Conservation (phyloP, 805 yeast species). For the Komagataella phaffii region DNA sequence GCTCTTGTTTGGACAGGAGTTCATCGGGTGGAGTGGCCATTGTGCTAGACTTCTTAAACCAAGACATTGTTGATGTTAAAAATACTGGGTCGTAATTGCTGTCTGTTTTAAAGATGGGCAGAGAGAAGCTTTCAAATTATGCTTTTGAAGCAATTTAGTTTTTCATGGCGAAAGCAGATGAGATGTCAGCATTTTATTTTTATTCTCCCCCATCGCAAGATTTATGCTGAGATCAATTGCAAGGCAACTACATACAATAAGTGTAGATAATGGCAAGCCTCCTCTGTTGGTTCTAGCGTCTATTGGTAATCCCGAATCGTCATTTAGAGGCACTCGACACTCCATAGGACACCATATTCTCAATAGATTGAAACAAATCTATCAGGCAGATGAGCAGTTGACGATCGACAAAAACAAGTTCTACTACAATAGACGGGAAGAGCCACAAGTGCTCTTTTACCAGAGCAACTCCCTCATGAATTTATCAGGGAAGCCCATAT, state of each 20-base stretch:
- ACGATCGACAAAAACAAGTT: constrained; percentile 12
- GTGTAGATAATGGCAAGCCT: constrained; percentile 6
- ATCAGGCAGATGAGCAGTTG: constrained; percentile 5
- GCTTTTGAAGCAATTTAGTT: not conserved
- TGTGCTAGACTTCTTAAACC: constrained; percentile 18
- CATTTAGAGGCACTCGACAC: constrained; percentile 54
- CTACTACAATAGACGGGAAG: constrained; percentile 7
- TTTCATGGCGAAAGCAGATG: not conserved
- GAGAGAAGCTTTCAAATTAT: not conserved
- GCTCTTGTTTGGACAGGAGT: constrained; percentile 21
- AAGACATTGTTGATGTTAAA: constrained; percentile 9
- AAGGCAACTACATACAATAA: not conserved
- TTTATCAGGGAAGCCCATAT: constrained; percentile 45
- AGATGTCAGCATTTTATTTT: not conserved
- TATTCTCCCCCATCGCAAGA: not conserved
- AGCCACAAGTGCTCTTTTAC: constrained; percentile 25
- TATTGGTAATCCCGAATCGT: constrained; percentile 67
- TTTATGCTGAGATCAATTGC: constrained; percentile 11
- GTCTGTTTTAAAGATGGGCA: not conserved
- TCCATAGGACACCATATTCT: constrained; percentile 60
- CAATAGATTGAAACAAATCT: constrained; percentile 6
- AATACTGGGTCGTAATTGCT: not conserved
- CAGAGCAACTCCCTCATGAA: constrained; percentile 59
- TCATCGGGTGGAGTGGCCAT: constrained; percentile 19
- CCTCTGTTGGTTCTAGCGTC: constrained; percentile 28